Base-by-base conservation (phyloP, 2,329 filamentous ascomycete genomes). In the Nemania serpens region DNA sequence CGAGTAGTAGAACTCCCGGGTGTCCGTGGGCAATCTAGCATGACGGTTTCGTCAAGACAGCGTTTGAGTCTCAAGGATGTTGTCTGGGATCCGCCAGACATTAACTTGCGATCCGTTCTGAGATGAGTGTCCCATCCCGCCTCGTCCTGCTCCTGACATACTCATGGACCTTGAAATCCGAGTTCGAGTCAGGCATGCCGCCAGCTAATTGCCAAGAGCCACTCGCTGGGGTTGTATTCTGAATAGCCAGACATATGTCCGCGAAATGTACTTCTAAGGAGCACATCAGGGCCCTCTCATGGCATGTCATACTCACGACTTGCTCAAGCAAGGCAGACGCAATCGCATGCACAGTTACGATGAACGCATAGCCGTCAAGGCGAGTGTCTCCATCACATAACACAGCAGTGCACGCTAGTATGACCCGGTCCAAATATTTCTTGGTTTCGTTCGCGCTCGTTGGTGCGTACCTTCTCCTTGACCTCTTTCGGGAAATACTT, bases 401-500 rank as follows among this genome's bases (percentile, higher is more conserved):
- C 72, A 22, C 71, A 70, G 70, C 88, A 91, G 63, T 82, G 81
- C 39, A 80, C 77, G 63, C 82, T 81, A 57, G 81, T 83, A 72
- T 91, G 90, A 48, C 80, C 77, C 52, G 87, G 84, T 1, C 90
- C 90, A 69, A 89, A 91, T 65, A 88, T 81, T 72, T 93, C 90
- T 54, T 88, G 82, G 4, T 89, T 88, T n/a, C 88, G 85, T 71
- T 91, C 90, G 17, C 85, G 81, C 72, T 95, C 90, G 70, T 94
- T 93, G 57, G 88, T 85, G 67, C 78, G 79, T 63, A 89, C 81
- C 71, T 91, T 91, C 68, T 86, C 82, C 64, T 85, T 88, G 39
- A 86, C 82, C 70, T 91, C 88, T 55, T 83, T 83, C 1, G 89
- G 88, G 66, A 96, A 96, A 75, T 91, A 93, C 60, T 84, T 86